Evolutionary conservation across 257 asterid genomes (phyloP), one percentile per base, ranked within the genome.

Genomic region (Solanum chiquidenum): DNA sequence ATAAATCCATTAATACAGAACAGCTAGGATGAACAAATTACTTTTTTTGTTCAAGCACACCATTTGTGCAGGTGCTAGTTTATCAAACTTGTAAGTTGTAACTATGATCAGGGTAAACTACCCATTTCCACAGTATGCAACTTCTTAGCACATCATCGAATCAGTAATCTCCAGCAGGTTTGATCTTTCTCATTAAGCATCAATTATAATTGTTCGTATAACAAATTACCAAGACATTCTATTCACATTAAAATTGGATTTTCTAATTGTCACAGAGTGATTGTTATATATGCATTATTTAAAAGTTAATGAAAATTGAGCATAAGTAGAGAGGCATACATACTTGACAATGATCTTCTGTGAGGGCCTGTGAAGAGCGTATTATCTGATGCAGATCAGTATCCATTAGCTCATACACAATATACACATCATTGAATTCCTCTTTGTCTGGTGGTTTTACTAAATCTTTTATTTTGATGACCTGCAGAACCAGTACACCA

Each of bases 341-440:
- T 91, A 95, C 98, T 91, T 95, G 99, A 64, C 98, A 96, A 77
- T 96, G 98, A 86, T 95, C 98, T 77, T 96, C 99, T 11, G 96
- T 94, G 77, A 96, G 95, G 38, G 88, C 91, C 91, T 95, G 99
- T 6, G 95, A 66, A 35, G 99, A 96, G 87, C 94, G 89, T 89
- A 96, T 94, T 46, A 96, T 95, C 93, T 96, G 98, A 86, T 95
- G 98, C 86, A 96, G 91, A 91, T 96, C 99, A 27, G 99, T 96
- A 89, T 95, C 99, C 99, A 95, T 94, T 20, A 96, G 88, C 87
- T 96, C 98, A 86, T 94, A 94, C 21, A 94, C 98, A 73, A 95
- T 92, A 86, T 96, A 96, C 82, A 96, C 99, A 64, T 96, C 99
- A 40, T 89, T 92, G 68, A 93, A 96, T 38, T 90, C 95, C 86